Evolutionary conservation across 495 filamentous ascomycete genomes (phyloP), one percentile per base, ranked within the genome.

Genomic region (Aspergillus cavernicola): DNA sequence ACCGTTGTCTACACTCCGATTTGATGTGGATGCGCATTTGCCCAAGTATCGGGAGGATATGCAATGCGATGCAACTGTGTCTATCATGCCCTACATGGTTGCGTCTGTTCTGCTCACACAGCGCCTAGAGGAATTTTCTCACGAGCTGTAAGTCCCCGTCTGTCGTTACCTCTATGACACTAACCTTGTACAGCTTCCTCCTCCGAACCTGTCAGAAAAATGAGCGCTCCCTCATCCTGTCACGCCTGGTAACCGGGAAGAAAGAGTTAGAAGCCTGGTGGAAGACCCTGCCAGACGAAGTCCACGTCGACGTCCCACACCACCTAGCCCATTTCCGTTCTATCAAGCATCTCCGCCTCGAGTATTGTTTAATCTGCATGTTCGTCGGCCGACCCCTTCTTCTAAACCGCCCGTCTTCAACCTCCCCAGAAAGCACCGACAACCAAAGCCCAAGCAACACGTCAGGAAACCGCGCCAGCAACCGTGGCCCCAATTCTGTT

Each of bases 371-470:
- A 2, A 59, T 66, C 15, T 43, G 52, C 23, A 66, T 72, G 58
- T 71, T 66, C 26, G 56, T 64, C 33, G 68, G 69, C 0, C 60
- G 68, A 26, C 63, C 64, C 8, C 71, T 72, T 41, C 48, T 72
- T n/a, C 54, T 67, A 3, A 44, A 44, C 24, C 41, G 41, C 23
- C 6, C 4, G 8, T 31, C 41, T 29, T 18, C 26, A 1, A 23
- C 24, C 6, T 44, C 41, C 11, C 11, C 41, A n/a, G 10, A 35
- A 31, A 32, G 26, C 20, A 8, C 11, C 4, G n/a, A n/a, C n/a
- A n/a, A n/a, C n/a, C n/a, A n/a, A n/a, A n/a, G n/a, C n/a, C n/a
- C n/a, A n/a, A n/a, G n/a, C n/a, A n/a, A n/a, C n/a, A n/a, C n/a
- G n/a, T n/a, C n/a, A n/a, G n/a, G n/a, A n/a, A n/a, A n/a, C n/a